Conservation (phyloP, 768 basidiomycete genomes). For the Agrocybe pediades region DNA sequence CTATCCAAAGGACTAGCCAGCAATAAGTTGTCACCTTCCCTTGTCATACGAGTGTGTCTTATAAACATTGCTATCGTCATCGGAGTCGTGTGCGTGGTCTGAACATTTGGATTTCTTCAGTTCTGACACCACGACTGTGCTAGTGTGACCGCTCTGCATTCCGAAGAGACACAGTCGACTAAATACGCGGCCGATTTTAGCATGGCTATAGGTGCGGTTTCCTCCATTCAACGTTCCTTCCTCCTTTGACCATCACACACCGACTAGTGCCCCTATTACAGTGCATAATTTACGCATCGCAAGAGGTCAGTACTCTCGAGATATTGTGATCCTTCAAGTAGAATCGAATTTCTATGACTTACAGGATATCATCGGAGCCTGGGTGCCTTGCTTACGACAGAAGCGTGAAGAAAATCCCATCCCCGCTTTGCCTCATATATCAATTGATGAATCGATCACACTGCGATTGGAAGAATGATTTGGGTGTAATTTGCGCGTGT, state of each 20-base stretch:
- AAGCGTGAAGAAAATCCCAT: background rate
- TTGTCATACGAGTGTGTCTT: background rate
- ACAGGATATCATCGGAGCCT: background rate
- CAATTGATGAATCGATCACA: background rate
- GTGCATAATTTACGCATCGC: background rate
- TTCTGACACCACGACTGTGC: background rate
- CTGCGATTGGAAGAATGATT: too few species aligned
- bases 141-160: background rate
- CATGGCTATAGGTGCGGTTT: background rate
- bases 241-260: background rate
- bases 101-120: too few species aligned
- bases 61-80: background rate
- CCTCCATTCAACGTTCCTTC: background rate
- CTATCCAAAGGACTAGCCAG: background rate
- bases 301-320: background rate
- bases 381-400: background rate
- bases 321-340: background rate
- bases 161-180: background rate
- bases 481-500: too few species aligned
- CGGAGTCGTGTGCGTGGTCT: background rate
- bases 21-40: background rate
- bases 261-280: background rate
- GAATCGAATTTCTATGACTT: background rate
- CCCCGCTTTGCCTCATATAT: background rate
- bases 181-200: background rate